Evolutionary conservation across 2,329 filamentous ascomycete genomes (phyloP), one percentile per base, ranked within the genome.

Genomic region (Apiospora arundinis): DNA sequence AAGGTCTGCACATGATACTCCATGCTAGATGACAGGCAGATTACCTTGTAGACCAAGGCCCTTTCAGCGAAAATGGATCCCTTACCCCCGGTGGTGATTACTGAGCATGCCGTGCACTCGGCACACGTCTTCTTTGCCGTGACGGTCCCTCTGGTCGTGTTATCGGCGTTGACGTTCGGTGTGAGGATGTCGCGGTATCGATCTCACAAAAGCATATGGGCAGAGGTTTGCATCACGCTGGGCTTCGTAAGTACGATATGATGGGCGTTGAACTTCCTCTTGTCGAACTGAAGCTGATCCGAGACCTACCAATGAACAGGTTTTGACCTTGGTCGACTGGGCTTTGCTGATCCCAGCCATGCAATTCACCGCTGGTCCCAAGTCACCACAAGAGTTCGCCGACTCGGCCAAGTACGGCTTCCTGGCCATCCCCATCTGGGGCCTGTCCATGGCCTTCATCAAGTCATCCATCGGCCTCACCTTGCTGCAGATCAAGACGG

Each of bases 401-500:
- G 16, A 32, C 7, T 12, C 4, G 12, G 5, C 11, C 65, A 67
- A 67, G 6, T 45, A 46, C 65, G 67, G 28, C 67, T 69, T 69
- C 46, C 25, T 69, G 25, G 48, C 67, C 5, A 48, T 42, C 44
- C 44, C 67, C 12, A 5, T 69, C 45, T 69, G 48, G 67, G 67
- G 45, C 28, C 67, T 69, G 0, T 8, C 67, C 44, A 69, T 69
- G 67, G 44, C 67, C 45, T 52, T 69, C 45, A 69, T 69, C 37
- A 69, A 69, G 32, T 37, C 48, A 2, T 69, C 67, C 23, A 48
- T 69, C 67, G 45, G 67, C n/a, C 67, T 69, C 25, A 69, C 67
- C 18, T 44, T 68, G 23, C 44, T 68, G n/a, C 46, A 48, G 25
- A 68, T 68, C 46, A 42, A 46, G 44, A 16, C 12, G 5, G 4